Evolutionary conservation across 2,329 filamentous ascomycete genomes (phyloP).

Genomic region (Microcyclospora pomicola): DNA sequence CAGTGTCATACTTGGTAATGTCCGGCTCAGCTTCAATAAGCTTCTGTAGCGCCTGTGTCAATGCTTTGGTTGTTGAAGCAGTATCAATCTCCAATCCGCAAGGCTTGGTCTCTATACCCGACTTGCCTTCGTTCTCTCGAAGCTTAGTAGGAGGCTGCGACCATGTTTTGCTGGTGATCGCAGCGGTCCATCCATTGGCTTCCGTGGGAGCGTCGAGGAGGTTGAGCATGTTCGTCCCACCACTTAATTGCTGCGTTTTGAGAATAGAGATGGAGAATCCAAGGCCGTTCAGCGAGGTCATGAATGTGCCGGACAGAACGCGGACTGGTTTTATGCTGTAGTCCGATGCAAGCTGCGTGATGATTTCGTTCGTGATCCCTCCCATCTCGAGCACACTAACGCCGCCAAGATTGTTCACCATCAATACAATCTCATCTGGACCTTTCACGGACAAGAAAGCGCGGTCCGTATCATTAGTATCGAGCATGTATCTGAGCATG

Average conservation of each 20-base stretch:
- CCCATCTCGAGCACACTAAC: conserved; percentile 59
- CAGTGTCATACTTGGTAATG: conserved; percentile 57
- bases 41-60: conserved; percentile 43
- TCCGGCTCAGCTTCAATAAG: conserved; percentile 52
- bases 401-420: conserved; percentile 65
- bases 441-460: conserved; percentile 51
- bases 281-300: conserved; percentile 58
- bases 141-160: conserved; percentile 28
- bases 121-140: conserved; percentile 24
- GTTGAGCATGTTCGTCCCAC: conserved; percentile 50
- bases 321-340: conserved; percentile 49
- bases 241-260: conserved; percentile 46
- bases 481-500: conserved; percentile 53
- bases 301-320: conserved; percentile 52
- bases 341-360: conserved; percentile 43
- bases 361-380: conserved; percentile 55
- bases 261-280: conserved; percentile 58
- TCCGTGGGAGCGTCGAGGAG: conserved; percentile 55
- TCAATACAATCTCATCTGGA: conserved; percentile 49
- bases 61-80: conserved; percentile 34
- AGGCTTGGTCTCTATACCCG: conserved; percentile 33
- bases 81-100: conserved; percentile 43
- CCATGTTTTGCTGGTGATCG: conserved; percentile 46
- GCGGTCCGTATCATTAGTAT: conserved; percentile 51
- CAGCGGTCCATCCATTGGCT: conserved; percentile 52